Conservation (phyloP, 2,329 filamentous ascomycete species). For the Simplicillium aogashimaense region DNA sequence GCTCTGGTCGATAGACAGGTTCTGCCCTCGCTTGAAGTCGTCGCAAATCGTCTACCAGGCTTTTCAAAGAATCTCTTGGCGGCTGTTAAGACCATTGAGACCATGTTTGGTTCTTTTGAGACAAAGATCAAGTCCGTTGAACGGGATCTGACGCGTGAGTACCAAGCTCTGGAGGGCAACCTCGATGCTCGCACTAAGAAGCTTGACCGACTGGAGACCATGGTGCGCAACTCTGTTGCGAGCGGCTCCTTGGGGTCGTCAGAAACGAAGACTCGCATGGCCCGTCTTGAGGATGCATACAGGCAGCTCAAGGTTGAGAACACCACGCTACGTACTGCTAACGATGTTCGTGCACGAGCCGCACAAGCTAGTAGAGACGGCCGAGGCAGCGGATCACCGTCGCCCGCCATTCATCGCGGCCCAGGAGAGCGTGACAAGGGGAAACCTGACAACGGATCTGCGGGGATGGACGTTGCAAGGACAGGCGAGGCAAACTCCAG, state of each 20-base stretch:
- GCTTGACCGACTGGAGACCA: slow-evolving; percentile 75
- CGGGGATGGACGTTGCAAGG: slow-evolving; percentile 16
- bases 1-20: slow-evolving; percentile 78
- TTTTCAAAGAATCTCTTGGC: slow-evolving; percentile 85
- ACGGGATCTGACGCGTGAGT: slow-evolving; percentile 82
- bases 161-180: slow-evolving; percentile 72
- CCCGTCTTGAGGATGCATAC: slow-evolving; percentile 50
- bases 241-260: slow-evolving; percentile 33
- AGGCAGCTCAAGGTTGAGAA: slow-evolving; percentile 56
- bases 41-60: slow-evolving; percentile 73
- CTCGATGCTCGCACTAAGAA: slow-evolving; percentile 74
- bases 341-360: slow-evolving; percentile 45
- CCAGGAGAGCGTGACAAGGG: slow-evolving; percentile 34
- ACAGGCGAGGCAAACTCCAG: slow-evolving; percentile 12
- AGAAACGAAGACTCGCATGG: slow-evolving; percentile 35
- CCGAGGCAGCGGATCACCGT: slow-evolving; percentile 36
- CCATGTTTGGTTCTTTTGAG: slow-evolving; percentile 68
- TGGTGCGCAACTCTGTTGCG: slow-evolving; percentile 57
- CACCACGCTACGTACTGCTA: slow-evolving; percentile 57
- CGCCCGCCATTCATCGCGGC: slow-evolving; percentile 43
- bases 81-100: slow-evolving; percentile 80
- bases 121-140: slow-evolving; percentile 76
- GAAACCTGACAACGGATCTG: slow-evolving; percentile 14
- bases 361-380: slow-evolving; percentile 19
- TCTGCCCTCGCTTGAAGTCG: slow-evolving; percentile 73